Evolutionary conservation across 352 stramenopile genomes (phyloP), one percentile per base, ranked within the genome.

Genomic region (Globisporangium spiculum): DNA sequence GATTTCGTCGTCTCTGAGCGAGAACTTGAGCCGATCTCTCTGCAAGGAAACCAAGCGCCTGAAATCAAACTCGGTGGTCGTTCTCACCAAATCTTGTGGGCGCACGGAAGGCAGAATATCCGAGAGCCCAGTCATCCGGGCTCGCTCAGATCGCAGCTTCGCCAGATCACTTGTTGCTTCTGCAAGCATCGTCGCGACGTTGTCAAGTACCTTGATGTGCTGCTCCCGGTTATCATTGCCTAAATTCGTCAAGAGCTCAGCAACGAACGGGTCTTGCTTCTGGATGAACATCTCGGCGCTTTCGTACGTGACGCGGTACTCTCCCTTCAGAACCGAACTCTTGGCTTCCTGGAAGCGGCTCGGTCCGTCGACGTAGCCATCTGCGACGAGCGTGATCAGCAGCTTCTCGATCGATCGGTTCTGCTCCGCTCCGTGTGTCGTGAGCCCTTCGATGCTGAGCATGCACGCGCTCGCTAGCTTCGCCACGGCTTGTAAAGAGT

Each of bases 391-490:
- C 38, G 36, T 53, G 54, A 68, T 60, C 18, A 68, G 30, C 2
- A 68, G 63, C 63, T 63, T 54, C 54, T 68, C 63, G 27, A 68
- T 68, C 54, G 63, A 38, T 8, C 63, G 63, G 38, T 60, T 68
- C 54, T 68, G 63, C 36, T 62, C 63, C 5, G 63, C 63, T 14
- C 63, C 63, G 38, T 68, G 36, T 20, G 63, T 60, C 32, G 53
- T 52, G 20, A 63, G 54, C 38, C 53, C 41, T 26, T 63, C 36
- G 4, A 68, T 60, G 12, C 12, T 62, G 36, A 27, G 16, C 36
- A 68, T 4, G 27, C 63, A 68, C 6, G 10, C 27, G 18, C 53
- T 48, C 9, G 63, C 63, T 22, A 54, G 18, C 24, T 24, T 41
- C 20, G 34, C 30, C 12, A 68, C 22, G 16, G 63, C 26, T 27